Evolutionary conservation across 805 yeast species (phyloP).

Genomic region (Teunomyces kruisii): DNA sequence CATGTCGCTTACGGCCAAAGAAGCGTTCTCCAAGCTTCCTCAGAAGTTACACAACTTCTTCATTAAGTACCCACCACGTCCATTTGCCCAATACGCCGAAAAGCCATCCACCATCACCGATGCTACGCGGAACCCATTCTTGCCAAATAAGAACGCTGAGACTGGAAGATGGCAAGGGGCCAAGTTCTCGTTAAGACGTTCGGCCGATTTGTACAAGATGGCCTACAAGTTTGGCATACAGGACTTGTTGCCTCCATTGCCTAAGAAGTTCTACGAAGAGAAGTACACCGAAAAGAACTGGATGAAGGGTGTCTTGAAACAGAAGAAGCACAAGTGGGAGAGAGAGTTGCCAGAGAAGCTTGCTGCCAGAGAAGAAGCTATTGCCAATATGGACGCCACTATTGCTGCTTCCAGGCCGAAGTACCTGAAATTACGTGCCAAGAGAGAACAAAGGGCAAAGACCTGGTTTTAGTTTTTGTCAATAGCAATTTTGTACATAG

Average conservation of each 20-base stretch:
- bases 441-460: conserved; percentile 34
- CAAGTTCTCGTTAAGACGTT: conserved; percentile 74
- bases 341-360: conserved; percentile 59
- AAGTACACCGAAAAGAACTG: conserved; percentile 68
- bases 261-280: conserved; percentile 75
- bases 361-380: conserved; percentile 62
- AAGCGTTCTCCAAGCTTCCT: conserved; percentile 65
- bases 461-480: conserved; percentile 28
- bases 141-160: conserved; percentile 80
- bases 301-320: conserved; percentile 73
- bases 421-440: conserved; percentile 40
- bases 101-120: conserved; percentile 67
- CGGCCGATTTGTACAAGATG: conserved; percentile 77
- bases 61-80: conserved; percentile 80
- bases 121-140: conserved; percentile 78
- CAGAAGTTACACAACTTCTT: conserved; percentile 69
- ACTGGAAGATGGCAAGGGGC: conserved; percentile 79
- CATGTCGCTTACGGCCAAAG: conserved; percentile 35
- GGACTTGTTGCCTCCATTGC: conserved; percentile 69
- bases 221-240: conserved; percentile 80
- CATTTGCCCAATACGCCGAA: conserved; percentile 63
- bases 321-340: conserved; percentile 83
- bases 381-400: conserved; percentile 62
- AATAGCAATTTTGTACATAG: conserved; percentile 2
- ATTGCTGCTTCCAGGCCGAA: conserved; percentile 60